These are phyloP conservation scores for Parietichytrium sp. DNA, from an alignment of 108 stramenopile species.

Conservation along the genomic window DNA sequence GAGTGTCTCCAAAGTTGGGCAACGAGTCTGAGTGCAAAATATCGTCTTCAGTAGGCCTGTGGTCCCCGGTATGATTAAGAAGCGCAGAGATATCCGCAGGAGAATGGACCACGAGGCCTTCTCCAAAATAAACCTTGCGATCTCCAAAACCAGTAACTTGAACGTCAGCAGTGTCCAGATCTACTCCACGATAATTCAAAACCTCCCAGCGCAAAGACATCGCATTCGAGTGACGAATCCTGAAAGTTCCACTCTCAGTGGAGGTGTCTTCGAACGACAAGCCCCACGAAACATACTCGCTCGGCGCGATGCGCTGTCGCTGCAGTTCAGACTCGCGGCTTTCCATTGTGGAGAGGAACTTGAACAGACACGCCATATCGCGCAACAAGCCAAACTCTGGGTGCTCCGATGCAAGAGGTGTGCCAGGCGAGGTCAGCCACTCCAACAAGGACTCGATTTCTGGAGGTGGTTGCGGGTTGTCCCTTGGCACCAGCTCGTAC, in stretches of 20 bases:
- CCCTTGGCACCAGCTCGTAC: conserved; percentile 26
- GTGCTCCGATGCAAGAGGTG: conserved; percentile 39
- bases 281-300: conserved; percentile 22
- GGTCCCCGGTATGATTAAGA: neutral
- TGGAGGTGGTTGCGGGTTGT: conserved; percentile 41
- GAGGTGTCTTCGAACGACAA: conserved; percentile 33
- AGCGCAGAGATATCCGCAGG: conserved; percentile 34
- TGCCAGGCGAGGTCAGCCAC: conserved; percentile 38
- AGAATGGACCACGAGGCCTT: conserved; percentile 23
- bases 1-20: conserved; percentile 37
- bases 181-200: conserved; percentile 10
- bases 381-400: conserved; percentile 48
- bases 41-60: conserved; percentile 39
- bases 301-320: conserved; percentile 38
- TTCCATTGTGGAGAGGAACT: conserved; percentile 45
- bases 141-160: conserved; percentile 37
- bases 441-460: conserved; percentile 43
- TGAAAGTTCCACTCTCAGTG: neutral
- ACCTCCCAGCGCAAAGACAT: neutral
- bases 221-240: neutral
- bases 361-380: conserved; percentile 48
- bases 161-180: conserved; percentile 36
- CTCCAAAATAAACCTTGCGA: conserved; percentile 40
- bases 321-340: conserved; percentile 44
- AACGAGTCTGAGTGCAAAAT: neutral